Percentiles rank a stretch among this genome's conserved stretches.
Conservation (phyloP, 2,329 filamentous ascomycete genomes). For the Talaromyces pinophilus region DNA sequence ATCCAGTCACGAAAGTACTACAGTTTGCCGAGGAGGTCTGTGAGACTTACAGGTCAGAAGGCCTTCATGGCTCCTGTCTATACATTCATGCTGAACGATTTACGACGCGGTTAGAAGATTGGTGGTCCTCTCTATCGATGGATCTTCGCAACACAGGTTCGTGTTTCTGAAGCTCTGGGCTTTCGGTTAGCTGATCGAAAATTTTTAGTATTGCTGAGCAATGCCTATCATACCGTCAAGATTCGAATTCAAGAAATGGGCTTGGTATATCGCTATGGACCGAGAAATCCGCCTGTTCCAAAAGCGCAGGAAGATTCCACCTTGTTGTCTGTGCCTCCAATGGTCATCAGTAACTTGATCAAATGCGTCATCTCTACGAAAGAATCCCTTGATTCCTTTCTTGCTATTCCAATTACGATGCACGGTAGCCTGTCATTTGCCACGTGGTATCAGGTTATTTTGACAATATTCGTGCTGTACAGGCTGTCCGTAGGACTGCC, state of each 20-base stretch:
- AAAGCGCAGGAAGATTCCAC: slow-evolving; percentile 20
- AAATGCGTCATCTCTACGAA: slow-evolving; percentile 24
- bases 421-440: slow-evolving; percentile 23
- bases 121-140: slow-evolving; percentile 25
- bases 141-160: slow-evolving; percentile 24
- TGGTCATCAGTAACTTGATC: slow-evolving; percentile 22
- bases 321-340: slow-evolving; percentile 21
- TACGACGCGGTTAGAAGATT: slow-evolving; percentile 25
- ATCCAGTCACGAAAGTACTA: slow-evolving; percentile 27
- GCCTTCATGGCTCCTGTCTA: slow-evolving; percentile 20
- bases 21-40: slow-evolving; percentile 27
- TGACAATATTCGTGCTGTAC: slow-evolving; percentile 25
- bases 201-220: slow-evolving; percentile 23
- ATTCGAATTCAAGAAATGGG: slow-evolving; percentile 25
- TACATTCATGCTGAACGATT: slow-evolving; percentile 26
- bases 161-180: not conserved
- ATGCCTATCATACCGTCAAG: slow-evolving; percentile 22
- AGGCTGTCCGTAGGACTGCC: slow-evolving; percentile 22
- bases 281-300: slow-evolving; percentile 16
- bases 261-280: slow-evolving; percentile 25
- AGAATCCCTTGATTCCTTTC: slow-evolving; percentile 23
- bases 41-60: slow-evolving; percentile 24
- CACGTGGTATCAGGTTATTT: slow-evolving; percentile 25
- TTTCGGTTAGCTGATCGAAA: not conserved
- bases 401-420: slow-evolving; percentile 18